phyloP scores from a whole-genome alignment of 2,329 filamentous ascomycete species.

The Coniochaeta ligniaria region DNA sequence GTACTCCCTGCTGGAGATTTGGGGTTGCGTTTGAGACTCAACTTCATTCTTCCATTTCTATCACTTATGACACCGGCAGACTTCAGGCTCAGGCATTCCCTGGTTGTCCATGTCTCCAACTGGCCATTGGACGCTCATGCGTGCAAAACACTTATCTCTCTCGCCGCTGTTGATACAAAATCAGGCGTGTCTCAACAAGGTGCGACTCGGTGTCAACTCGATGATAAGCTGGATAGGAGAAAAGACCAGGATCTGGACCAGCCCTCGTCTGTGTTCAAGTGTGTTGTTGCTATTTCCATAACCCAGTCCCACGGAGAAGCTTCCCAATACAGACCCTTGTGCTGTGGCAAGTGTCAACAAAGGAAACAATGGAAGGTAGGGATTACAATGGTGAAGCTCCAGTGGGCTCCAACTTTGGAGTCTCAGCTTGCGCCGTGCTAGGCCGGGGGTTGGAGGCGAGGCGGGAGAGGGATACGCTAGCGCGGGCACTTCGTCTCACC shows the following conservation, averaged over 20 bases:
- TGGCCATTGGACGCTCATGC: neutral
- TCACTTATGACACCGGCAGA: constrained; percentile 1
- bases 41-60: neutral
- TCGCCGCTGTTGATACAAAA: neutral
- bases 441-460: constrained; percentile 19
- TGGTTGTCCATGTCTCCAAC: neutral
- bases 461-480: constrained; percentile 6
- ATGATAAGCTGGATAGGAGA: neutral
- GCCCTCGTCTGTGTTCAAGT: no score
- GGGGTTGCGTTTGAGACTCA: neutral
- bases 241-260: neutral
- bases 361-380: neutral
- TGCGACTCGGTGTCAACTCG: neutral
- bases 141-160: neutral
- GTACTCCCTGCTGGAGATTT: neutral
- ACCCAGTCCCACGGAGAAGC: neutral
- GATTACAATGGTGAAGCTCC: neutral
- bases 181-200: neutral
- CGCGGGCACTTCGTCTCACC: constrained; percentile 8
- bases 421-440: constrained; percentile 15
- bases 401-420: constrained; percentile 3
- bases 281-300: constrained; percentile 3
- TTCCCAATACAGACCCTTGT: neutral
- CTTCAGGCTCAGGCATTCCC: neutral
- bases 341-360: neutral